These are phyloP conservation scores for Acanthochlamys bracteata DNA, from an alignment of 106 monocot species.

Conservation along the genomic window DNA sequence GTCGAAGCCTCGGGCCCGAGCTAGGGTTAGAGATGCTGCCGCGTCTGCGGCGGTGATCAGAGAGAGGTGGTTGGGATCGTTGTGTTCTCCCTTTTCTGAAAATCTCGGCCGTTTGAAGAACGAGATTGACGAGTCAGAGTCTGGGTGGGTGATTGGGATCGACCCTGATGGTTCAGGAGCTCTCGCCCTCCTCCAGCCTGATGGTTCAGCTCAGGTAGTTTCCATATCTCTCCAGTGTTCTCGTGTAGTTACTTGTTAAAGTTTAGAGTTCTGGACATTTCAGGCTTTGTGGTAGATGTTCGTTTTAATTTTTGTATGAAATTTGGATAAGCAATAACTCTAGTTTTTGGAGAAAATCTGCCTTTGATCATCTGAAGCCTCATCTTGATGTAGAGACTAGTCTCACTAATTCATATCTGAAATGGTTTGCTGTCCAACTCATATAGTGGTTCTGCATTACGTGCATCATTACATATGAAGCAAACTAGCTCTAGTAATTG, in stretches of 20 bases:
- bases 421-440: no score
- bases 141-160: constrained; percentile 52
- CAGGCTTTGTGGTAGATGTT: no score
- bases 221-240: not conserved
- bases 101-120: constrained; percentile 33
- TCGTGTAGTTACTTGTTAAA: not conserved
- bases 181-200: constrained; percentile 47
- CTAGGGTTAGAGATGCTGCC: constrained; percentile 20
- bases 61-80: constrained; percentile 53
- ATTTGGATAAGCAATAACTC: no score
- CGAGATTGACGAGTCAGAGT: not conserved
- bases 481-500: no score
- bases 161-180: constrained; percentile 75
- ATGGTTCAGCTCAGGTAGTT: constrained; percentile 39
- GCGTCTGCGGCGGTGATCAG: constrained; percentile 20
- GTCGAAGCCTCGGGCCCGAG: not conserved
- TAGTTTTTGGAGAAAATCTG: no score
- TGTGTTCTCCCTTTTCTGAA: not conserved
- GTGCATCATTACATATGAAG: no score
- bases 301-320: no score
- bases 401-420: no score
- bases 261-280: not conserved
- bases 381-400: no score
- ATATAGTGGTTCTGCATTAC: no score
- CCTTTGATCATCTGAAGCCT: no score